phyloP scores from a whole-genome alignment of 345 rosid genomes.

The Eucalyptus grandis region DNA sequence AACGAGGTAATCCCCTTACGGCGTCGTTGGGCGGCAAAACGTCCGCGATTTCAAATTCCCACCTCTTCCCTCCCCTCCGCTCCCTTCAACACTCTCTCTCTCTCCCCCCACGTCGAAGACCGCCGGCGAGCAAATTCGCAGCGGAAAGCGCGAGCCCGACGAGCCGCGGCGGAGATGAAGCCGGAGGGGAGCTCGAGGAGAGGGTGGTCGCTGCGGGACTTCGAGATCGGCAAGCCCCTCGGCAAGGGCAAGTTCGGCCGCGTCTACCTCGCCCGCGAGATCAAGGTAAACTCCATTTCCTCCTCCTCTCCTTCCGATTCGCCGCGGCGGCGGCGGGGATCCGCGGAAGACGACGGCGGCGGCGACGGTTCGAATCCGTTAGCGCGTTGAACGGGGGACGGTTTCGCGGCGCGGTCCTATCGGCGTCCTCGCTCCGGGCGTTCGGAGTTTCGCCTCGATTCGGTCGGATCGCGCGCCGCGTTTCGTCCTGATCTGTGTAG shows the following conservation, averaged over 20 bases:
- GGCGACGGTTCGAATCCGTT: neutral
- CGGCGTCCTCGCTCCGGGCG: neutral
- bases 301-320: neutral
- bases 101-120: neutral
- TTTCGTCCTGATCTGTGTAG: neutral
- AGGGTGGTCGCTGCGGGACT: slow-evolving; percentile 57
- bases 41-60: neutral
- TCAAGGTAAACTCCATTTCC: slow-evolving; percentile 21
- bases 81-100: neutral
- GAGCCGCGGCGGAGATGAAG: neutral
- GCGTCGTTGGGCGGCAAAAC: neutral
- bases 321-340: neutral
- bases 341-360: neutral
- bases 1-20: neutral
- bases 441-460: neutral
- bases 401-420: neutral
- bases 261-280: slow-evolving; percentile 84
- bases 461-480: neutral
- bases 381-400: neutral
- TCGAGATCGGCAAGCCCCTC: slow-evolving; percentile 87
- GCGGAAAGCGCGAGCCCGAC: neutral
- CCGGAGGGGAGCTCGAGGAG: neutral
- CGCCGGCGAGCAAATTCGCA: neutral
- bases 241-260: slow-evolving; percentile 90
- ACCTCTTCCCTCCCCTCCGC: neutral